Evolutionary conservation across 192 early-diverging fungal genomes (phyloP), one percentile per base, ranked within the genome.

Genomic region (Phlyctochytrium planicorne): DNA sequence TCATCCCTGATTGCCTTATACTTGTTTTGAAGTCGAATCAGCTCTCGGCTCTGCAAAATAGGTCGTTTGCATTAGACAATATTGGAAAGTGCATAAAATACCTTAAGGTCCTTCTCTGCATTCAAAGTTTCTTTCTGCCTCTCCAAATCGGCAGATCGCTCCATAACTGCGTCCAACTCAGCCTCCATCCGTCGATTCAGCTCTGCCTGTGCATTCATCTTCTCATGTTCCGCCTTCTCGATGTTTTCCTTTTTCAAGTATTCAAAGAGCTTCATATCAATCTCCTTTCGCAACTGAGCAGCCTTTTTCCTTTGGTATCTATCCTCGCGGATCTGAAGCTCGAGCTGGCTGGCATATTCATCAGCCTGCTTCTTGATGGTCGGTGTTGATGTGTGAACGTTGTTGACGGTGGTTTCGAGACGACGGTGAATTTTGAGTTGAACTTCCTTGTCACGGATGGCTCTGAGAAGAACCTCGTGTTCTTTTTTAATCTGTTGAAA

Each of bases 401-500:
- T 83, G 68, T 79, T 82, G 52, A 87, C 83, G 1, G 84, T 83
- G 16, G 77, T 69, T 61, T 86, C 78, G 30, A 87, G 72, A 10
- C 82, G 70, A 17, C 81, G 74, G 59, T 82, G 72, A 16, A 60
- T 37, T 66, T 87, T 87, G 30, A 87, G 67, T 23, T 75, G 69
- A 34, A 73, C 74, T 50, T 87, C 86, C 47, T 87, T 87, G 50
- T 87, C 86, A 2, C 84, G 72, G n/a, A 87, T 66, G 25, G 74
- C 71, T 1, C 84, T 73, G 27, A 87, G 72, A 0, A 87, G 73
- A 0, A 81, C 24, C 59, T 87, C 86, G 64, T 87, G 86, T 56
- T 87, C 84, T 53, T 73, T 74, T 52, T 85, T 82, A 52, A 80
- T 84, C 81, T 86, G 50, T 47, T 30, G 10, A 34, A 23, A n/a